Evolutionary conservation across 805 yeast species (phyloP), one percentile per base, ranked within the genome.

Genomic region (Scheffersomyces lignosus): DNA sequence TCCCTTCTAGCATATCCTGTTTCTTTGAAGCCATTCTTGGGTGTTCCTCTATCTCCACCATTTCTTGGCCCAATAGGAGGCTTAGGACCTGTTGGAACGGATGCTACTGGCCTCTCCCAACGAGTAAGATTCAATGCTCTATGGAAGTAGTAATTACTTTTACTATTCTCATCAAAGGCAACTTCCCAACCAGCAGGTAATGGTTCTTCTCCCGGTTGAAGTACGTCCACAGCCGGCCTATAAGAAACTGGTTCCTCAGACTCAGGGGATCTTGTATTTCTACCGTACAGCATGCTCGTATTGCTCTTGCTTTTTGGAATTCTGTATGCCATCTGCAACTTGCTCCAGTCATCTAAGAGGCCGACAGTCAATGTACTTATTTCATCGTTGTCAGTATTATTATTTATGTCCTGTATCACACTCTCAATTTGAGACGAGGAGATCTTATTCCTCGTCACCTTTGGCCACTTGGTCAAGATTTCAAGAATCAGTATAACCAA

Each of bases 271-370:
- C 54, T 38, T 8, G 56, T 47, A 23, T 64, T 52, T 9, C 54
- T 33, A 14, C 43, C 46, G 29, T 46, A 47, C 17, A 29, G 37
- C 15, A 27, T 17, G 20, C 18, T 18, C 14, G 15, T 15, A 8
- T 35, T 40, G 27, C 32, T 28, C 31, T 34, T 62, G 27, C 71
- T 72, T 49, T 90, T 82, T 1, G 95, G 90, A 34, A 91, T 90
- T 30, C 93, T 75, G 54, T 83, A 86, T n/a, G 89, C 90, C 76
- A 87, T 79, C 54, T 84, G 82, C 41, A 87, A 74, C 17, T 66
- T 65, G 30, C 81, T 67, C 97, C 97, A 91, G 38, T 71, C 81
- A 1, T 71, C 66, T 18, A 87, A 50, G 26, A 91, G 60, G 4
- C 58, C 56, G 3, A 57, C 40, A 3, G 83, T 71, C 36, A 71